These are phyloP conservation scores for Corynespora cassiicola DNA, from an alignment of 2,329 filamentous ascomycete species.

Conservation along the genomic window DNA sequence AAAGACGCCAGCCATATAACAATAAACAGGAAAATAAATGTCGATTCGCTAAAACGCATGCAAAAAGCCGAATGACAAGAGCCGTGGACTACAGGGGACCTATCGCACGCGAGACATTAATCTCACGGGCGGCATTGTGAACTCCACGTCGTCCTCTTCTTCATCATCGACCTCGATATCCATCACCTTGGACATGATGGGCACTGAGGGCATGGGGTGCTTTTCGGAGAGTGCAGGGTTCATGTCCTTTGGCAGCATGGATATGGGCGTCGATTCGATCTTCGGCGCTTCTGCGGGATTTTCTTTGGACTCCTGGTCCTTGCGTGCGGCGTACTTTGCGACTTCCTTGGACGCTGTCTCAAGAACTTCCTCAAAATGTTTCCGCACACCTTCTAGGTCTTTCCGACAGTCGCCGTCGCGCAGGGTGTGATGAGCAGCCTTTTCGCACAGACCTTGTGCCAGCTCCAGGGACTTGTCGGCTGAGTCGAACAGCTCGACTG, in stretches of 20 bases:
- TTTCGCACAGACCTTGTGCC: slow-evolving; percentile 82
- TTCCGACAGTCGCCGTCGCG: slow-evolving; percentile 83
- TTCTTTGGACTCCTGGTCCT: slow-evolving; percentile 20
- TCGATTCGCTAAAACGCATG: slow-evolving; percentile 38
- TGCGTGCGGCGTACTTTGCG: slow-evolving; percentile 27
- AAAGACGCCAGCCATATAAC: slow-evolving; percentile 9
- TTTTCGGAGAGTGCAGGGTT: too few species aligned
- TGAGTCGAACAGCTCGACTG: slow-evolving; percentile 59
- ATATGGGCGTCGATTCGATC: slow-evolving; percentile 22
- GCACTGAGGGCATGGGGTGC: slow-evolving; percentile 9
- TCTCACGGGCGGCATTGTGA: slow-evolving; percentile 45
- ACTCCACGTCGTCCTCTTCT: slow-evolving; percentile 37
- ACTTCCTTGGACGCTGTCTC: slow-evolving; percentile 59
- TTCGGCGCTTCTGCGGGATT: slow-evolving; percentile 19
- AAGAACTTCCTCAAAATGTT: slow-evolving; percentile 68
- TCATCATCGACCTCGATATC: slow-evolving; percentile 47
- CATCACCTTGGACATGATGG: slow-evolving; percentile 25
- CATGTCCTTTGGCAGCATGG: too few species aligned
- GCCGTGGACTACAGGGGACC: slow-evolving; percentile 1
- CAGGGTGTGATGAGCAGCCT: slow-evolving; percentile 87
- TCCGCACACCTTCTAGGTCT: slow-evolving; percentile 74
- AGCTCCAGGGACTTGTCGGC: slow-evolving; percentile 81
- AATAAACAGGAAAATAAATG: slow-evolving; percentile 10
- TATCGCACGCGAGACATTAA: slow-evolving; percentile 38
- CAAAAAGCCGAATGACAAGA: slow-evolving; percentile 12